A percentile compares a stretch with the other conserved stretches of the same genome.
phyloP scores from a whole-genome alignment of 768 basidiomycete genomes.

The Panellus pusillus region DNA sequence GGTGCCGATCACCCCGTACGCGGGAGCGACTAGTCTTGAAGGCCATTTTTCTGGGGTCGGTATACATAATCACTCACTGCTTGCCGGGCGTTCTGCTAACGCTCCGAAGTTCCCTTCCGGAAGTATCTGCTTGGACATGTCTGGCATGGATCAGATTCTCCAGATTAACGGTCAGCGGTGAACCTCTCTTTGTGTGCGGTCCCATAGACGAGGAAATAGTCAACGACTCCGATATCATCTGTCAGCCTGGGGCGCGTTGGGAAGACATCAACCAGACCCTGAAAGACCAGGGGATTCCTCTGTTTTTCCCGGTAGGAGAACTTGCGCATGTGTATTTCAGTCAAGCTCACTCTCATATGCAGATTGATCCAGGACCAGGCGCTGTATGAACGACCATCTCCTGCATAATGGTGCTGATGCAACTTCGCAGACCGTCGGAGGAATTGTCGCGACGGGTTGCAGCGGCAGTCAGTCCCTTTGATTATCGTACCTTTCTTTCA shows the following conservation, averaged over 20 bases:
- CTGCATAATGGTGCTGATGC: not conserved
- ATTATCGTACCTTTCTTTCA: not conserved
- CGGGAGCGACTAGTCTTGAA: conserved; percentile 86
- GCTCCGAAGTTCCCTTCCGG: conserved; percentile 41
- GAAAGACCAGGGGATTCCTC: conserved; percentile 64
- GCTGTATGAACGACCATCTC: conserved; percentile 44
- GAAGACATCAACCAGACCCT: conserved; percentile 74
- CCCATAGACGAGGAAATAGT: conserved; percentile 37
- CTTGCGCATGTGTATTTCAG: not conserved
- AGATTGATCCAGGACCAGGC: conserved; percentile 75
- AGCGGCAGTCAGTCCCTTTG: conserved; percentile 63
- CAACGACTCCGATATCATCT: conserved; percentile 70
- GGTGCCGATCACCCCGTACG: conserved; percentile 79
- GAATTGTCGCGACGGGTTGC: conserved; percentile 88
- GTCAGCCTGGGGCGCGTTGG: conserved; percentile 78
- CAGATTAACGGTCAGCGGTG: conserved; percentile 47
- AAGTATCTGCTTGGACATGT: conserved; percentile 67
- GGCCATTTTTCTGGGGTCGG: conserved; percentile 80
- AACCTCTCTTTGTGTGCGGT: conserved; percentile 20
- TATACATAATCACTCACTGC: not conserved
- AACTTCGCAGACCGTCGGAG: conserved; percentile 67
- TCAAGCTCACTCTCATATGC: not conserved
- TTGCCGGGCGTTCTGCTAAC: not conserved
- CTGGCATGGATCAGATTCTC: conserved; percentile 66
- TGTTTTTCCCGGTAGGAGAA: conserved; percentile 82